Evolutionary conservation across 768 basidiomycete genomes (phyloP).

Genomic region (Asterophora lycoperdoides): DNA sequence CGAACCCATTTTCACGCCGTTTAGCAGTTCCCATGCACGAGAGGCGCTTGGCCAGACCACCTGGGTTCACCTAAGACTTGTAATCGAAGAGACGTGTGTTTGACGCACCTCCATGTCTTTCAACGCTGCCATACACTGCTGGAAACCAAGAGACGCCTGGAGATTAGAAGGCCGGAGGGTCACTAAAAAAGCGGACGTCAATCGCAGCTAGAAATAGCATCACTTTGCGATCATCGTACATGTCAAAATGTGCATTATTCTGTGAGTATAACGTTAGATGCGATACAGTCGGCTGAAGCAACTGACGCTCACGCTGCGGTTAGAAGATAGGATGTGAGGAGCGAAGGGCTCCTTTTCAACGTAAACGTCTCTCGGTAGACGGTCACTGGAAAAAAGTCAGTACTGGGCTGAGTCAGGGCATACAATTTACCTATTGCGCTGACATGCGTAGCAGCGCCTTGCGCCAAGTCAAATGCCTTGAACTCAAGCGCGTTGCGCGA

Average conservation of each 20-base stretch:
- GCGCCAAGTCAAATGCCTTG: constrained; percentile 72
- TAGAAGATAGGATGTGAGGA: constrained; percentile 66
- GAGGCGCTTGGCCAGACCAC: constrained; percentile 68
- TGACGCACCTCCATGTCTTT: constrained; percentile 59
- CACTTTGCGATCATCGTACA: constrained; percentile 35
- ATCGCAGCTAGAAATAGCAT: constrained; percentile 7
- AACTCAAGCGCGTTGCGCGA: constrained; percentile 48
- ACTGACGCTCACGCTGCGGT: constrained; percentile 57
- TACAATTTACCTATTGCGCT: constrained; percentile 52
- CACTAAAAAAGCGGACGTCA: constrained; percentile 38
- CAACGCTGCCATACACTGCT: constrained; percentile 58
- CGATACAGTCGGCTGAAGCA: constrained; percentile 4
- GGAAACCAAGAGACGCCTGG: constrained; percentile 62
- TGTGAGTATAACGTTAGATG: constrained; percentile 24
- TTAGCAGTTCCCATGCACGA: constrained; percentile 61
- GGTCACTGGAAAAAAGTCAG: constrained; percentile 37
- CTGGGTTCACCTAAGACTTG: constrained; percentile 29
- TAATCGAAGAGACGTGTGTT: not conserved
- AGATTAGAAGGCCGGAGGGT: constrained; percentile 66
- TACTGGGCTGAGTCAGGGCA: not conserved
- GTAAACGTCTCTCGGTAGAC: constrained; percentile 58
- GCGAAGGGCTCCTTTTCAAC: constrained; percentile 56
- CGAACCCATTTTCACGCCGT: constrained; percentile 58
- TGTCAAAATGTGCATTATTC: constrained; percentile 78
- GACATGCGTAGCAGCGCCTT: constrained; percentile 68